Evolutionary conservation across 2,329 filamentous ascomycete species (phyloP), one percentile per base, ranked within the genome.

Genomic region (Penicillium brevicompactum): DNA sequence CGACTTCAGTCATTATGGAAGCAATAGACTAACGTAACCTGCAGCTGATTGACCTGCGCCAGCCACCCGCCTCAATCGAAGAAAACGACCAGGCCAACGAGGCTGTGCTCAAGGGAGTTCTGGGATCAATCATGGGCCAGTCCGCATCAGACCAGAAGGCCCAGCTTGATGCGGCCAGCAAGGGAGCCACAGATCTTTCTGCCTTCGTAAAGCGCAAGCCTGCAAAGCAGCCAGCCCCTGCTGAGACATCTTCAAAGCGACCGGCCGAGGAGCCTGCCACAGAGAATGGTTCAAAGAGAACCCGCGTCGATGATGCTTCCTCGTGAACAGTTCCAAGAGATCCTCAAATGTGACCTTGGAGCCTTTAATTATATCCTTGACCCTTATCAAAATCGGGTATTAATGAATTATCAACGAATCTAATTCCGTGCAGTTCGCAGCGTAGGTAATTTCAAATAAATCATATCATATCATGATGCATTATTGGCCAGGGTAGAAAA

Each of bases 131-230:
- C 38, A 72, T 86, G 4, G 83, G 83, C 18, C 80, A 83, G 49
- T 78, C 83, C 3, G 72, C 80, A 30, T 75, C 74, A 2, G 78
- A 82, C 45, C 80, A 84, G 63, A 77, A 80, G 58, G 78, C 79
- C 16, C 76, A 78, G 48, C 72, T 87, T 22, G 79, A 82, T 21
- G 79, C 84, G 58, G 83, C 79, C 10, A 80, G 80, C 1, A 79
- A 80, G 61, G 73, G 71, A 13, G 85, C 85, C 6, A 87, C 82
- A 46, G 85, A 88, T 67, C 73, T 88, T 5, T 82, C 78, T 14
- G 78, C 81, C 1, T 71, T 87, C 48, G 81, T 87, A 5, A 83
- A 82, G 57, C 82, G 78, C 66, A 83, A 84, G 71, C 74, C 76
- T 48, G 58, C 60, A 37, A 56, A 45, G 46, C 38, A 55, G 45